phyloP scores from a whole-genome alignment of 192 early-diverging fungal species.

The Mortierella hygrophila region DNA sequence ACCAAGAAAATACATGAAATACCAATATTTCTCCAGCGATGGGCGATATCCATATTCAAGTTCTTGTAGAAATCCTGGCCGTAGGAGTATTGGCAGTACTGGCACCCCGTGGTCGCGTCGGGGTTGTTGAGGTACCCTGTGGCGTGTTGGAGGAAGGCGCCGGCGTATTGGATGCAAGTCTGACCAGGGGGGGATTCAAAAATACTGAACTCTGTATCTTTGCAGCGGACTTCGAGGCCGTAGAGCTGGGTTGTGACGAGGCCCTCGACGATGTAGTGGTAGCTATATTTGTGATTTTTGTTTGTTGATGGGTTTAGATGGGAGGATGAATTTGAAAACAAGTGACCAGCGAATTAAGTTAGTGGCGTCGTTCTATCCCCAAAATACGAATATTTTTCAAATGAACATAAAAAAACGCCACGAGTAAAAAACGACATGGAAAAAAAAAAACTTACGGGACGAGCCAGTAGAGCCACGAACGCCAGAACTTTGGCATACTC shows the following conservation, averaged over 20 bases:
- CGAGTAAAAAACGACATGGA: too few relatives aligned
- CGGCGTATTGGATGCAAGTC: slow-evolving; percentile 70
- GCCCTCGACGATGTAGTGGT: slow-evolving; percentile 77
- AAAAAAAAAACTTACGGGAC: slow-evolving; percentile 52
- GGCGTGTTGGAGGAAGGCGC: slow-evolving; percentile 57
- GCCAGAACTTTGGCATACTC: slow-evolving; percentile 24
- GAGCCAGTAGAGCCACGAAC: slow-evolving; percentile 62
- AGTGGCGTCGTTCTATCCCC: background rate
- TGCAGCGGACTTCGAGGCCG: slow-evolving; percentile 59
- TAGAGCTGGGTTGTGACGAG: slow-evolving; percentile 71
- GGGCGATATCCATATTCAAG: slow-evolving; percentile 59
- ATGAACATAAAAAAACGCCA: background rate
- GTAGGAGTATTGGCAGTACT: slow-evolving; percentile 70
- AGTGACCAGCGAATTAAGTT: background rate
- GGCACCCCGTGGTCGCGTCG: slow-evolving; percentile 62
- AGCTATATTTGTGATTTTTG: slow-evolving; percentile 17
- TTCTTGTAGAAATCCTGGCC: slow-evolving; percentile 70
- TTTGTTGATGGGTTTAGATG: background rate
- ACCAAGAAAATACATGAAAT: slow-evolving; percentile 66
- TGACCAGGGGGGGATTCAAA: slow-evolving; percentile 69
- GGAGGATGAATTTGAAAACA: background rate
- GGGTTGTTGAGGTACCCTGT: slow-evolving; percentile 72
- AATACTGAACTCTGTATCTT: slow-evolving; percentile 58
- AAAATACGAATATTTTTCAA: too few relatives aligned
- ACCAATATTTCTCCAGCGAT: slow-evolving; percentile 80